Evolutionary conservation across 768 basidiomycete genomes (phyloP).

Genomic region (Neoboletus brunneissimus): DNA sequence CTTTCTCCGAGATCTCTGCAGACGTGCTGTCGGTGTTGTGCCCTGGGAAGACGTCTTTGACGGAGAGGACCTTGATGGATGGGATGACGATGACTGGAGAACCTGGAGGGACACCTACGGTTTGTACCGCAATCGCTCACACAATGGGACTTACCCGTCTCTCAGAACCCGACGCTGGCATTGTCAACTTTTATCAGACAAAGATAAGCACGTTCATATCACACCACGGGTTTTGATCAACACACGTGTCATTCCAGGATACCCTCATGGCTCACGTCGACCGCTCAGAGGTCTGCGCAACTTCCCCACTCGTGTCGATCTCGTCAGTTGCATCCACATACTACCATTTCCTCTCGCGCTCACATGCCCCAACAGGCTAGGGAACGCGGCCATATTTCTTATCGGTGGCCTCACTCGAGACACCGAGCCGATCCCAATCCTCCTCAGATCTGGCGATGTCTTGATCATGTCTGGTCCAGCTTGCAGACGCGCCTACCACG

Average conservation of each 20-base stretch:
- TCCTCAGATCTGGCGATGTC: slow-evolving; percentile 88
- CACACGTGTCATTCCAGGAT: slow-evolving; percentile 42
- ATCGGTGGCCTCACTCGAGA: slow-evolving; percentile 84
- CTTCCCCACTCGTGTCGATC: slow-evolving; percentile 89
- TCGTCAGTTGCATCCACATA: slow-evolving; percentile 56
- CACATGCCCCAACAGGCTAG: slow-evolving; percentile 52
- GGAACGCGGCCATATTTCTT: slow-evolving; percentile 86
- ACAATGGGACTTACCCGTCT: background rate
- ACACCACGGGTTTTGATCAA: background rate
- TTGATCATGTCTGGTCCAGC: slow-evolving; percentile 89
- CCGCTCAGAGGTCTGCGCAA: slow-evolving; percentile 89
- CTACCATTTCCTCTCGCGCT: background rate
- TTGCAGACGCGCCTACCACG: slow-evolving; percentile 89
- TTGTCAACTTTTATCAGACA: slow-evolving; percentile 92
- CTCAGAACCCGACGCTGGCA: slow-evolving; percentile 91
- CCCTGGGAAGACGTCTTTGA: slow-evolving; percentile 70
- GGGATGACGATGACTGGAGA: slow-evolving; percentile 65
- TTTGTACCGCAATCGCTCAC: slow-evolving; percentile 29
- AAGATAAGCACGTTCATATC: slow-evolving; percentile 40
- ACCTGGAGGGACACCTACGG: slow-evolving; percentile 80
- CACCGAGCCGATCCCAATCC: slow-evolving; percentile 69
- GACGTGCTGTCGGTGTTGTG: slow-evolving; percentile 55
- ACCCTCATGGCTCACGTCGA: slow-evolving; percentile 98
- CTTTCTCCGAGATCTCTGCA: slow-evolving; percentile 57
- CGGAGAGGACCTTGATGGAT: slow-evolving; percentile 36